Evolutionary conservation across 2,329 filamentous ascomycete species (phyloP).

Genomic region (Fusarium redolens): DNA sequence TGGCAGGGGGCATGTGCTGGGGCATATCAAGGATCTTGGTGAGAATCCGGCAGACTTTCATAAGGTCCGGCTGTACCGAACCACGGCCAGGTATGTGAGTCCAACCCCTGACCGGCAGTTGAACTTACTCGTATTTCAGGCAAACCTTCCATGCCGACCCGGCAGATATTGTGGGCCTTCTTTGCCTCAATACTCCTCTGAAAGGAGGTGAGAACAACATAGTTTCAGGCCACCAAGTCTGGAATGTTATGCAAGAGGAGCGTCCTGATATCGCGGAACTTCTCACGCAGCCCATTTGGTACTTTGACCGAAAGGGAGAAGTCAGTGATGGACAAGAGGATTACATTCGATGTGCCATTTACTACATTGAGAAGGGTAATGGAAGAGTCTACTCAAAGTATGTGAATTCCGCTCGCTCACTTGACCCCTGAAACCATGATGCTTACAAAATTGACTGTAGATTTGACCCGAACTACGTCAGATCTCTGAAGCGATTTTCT

Average conservation of each 20-base stretch:
- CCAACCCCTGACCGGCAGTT: no score
- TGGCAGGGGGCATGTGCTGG: constrained; percentile 82
- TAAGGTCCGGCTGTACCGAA: constrained; percentile 87
- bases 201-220: constrained; percentile 88
- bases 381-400: constrained; percentile 70
- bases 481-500: constrained; percentile 25
- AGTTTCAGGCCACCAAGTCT: constrained; percentile 80
- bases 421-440: background rate
- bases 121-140: constrained; percentile 57
- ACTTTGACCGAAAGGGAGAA: constrained; percentile 92
- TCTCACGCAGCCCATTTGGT: constrained; percentile 84
- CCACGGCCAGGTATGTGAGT: constrained; percentile 54
- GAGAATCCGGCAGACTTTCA: constrained; percentile 81
- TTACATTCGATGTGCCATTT: constrained; percentile 77
- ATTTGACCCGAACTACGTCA: constrained; percentile 83
- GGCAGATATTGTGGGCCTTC: constrained; percentile 82
- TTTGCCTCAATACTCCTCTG: constrained; percentile 80
- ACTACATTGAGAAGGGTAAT: constrained; percentile 77
- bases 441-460: background rate
- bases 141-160: constrained; percentile 75
- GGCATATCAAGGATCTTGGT: constrained; percentile 87
- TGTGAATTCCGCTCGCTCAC: background rate
- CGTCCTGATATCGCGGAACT: constrained; percentile 83
- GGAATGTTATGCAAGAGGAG: constrained; percentile 80
- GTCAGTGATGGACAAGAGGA: constrained; percentile 77